Percentiles rank a stretch among this genome's conserved stretches.
phyloP scores from a whole-genome alignment of 2,329 filamentous ascomycete genomes.

The Cadophora luteo-olivacea region DNA sequence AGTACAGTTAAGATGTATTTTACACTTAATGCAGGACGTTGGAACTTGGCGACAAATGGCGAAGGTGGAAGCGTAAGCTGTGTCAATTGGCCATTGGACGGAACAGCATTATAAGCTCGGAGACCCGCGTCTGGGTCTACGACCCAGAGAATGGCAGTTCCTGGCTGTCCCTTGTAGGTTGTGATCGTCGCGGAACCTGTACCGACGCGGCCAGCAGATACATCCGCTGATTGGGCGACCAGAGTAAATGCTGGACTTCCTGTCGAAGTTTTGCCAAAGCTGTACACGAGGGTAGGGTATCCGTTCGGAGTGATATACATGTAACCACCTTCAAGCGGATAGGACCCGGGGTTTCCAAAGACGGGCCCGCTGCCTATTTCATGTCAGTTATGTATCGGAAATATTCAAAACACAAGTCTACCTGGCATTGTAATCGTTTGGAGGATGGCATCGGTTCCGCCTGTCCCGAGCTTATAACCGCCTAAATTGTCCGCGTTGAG shows the following conservation, averaged over 20 bases:
- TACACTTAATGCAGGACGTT: conserved; percentile 46
- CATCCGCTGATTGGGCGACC: conserved; percentile 40
- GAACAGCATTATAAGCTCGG: conserved; percentile 46
- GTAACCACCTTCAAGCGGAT: conserved; percentile 48
- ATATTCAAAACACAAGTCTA: not conserved
- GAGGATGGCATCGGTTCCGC: conserved; percentile 44
- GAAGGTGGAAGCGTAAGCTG: conserved; percentile 43
- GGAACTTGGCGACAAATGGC: conserved; percentile 44
- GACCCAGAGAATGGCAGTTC: conserved; percentile 46
- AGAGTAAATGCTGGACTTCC: conserved; percentile 42
- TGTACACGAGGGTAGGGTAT: conserved; percentile 42
- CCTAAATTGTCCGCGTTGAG: conserved; percentile 47
- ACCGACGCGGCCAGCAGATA: conserved; percentile 41
- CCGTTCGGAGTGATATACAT: conserved; percentile 44
- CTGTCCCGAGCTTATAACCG: conserved; percentile 45
- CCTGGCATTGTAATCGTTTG: conserved; percentile 39
- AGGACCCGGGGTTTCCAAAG: conserved; percentile 39
- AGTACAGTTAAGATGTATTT: too few species aligned
- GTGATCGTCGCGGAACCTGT: conserved; percentile 46
- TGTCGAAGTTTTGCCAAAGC: conserved; percentile 33
- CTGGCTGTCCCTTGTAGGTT: conserved; percentile 41
- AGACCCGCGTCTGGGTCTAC: conserved; percentile 44
- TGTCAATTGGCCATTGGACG: conserved; percentile 41
- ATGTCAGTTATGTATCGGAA: not conserved
- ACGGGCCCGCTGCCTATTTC: conserved; percentile 23